phyloP scores from a whole-genome alignment of 78 protist genomes.

The Blattamonas nauphoetae region DNA sequence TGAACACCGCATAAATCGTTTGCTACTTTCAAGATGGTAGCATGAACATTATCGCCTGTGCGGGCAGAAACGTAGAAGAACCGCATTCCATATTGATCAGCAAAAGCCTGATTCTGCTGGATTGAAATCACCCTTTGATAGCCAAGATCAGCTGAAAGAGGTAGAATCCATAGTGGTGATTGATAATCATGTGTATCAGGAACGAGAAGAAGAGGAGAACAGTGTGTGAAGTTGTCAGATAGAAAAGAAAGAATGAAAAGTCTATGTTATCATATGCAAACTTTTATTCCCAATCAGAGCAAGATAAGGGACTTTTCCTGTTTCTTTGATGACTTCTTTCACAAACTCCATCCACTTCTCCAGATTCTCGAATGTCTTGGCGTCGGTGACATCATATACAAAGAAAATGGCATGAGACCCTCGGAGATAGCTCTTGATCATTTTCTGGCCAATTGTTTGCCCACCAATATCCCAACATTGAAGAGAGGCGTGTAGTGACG shows the following conservation, averaged over 20 bases:
- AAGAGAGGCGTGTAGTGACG: constrained; percentile 12
- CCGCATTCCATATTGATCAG: neutral
- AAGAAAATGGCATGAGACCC: constrained; percentile 45
- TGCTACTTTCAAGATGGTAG: constrained; percentile 28
- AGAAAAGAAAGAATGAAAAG: neutral
- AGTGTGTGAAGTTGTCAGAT: neutral
- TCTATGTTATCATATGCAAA: neutral
- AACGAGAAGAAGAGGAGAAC: neutral
- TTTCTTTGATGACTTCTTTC: neutral
- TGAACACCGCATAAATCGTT: constrained; percentile 37
- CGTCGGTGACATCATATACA: constrained; percentile 50
- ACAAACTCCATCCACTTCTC: constrained; percentile 53
- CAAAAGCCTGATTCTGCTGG: constrained; percentile 29
- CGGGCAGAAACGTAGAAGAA: constrained; percentile 38
- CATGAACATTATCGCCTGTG: constrained; percentile 43
- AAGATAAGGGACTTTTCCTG: constrained; percentile 10
- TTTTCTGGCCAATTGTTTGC: constrained; percentile 56
- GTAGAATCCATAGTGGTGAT: neutral
- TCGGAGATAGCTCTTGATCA: constrained; percentile 52
- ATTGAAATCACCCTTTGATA: constrained; percentile 32
- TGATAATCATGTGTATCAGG: neutral
- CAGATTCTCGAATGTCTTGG: constrained; percentile 41
- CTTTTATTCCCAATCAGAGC: constrained; percentile 49
- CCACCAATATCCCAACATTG: constrained; percentile 75
- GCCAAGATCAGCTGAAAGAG: constrained; percentile 17